Conservation (phyloP, 2,329 filamentous ascomycete genomes). For the Colletotrichum spinosum region DNA sequence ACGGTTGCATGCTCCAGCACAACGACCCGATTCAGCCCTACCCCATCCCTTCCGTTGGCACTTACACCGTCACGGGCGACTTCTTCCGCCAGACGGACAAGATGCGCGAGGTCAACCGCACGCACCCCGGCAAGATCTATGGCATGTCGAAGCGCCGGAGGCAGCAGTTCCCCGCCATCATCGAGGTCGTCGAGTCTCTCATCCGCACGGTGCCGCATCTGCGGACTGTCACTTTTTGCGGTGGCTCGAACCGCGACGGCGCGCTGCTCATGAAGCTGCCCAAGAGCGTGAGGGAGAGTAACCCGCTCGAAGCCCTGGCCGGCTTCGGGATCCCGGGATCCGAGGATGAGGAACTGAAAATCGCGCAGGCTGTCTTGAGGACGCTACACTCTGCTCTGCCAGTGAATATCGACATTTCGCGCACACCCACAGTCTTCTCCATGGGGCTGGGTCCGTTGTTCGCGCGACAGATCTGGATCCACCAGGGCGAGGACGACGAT, state of each 20-base stretch:
- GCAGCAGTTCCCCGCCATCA: constrained; percentile 85
- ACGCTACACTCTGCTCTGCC: constrained; percentile 58
- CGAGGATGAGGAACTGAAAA: constrained; percentile 41
- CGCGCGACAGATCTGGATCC: constrained; percentile 62
- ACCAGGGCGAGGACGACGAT: constrained; percentile 60
- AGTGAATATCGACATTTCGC: constrained; percentile 46
- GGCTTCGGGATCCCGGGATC: constrained; percentile 21
- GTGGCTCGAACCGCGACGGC: constrained; percentile 89
- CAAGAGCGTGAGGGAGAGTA: constrained; percentile 66
- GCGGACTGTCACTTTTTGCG: constrained; percentile 82
- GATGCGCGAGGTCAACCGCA: constrained; percentile 64
- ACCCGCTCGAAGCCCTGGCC: constrained; percentile 68
- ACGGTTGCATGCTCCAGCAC: constrained; percentile 90
- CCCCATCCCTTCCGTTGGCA: constrained; percentile 85
- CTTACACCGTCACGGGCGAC: constrained; percentile 73
- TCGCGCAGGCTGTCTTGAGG: constrained; percentile 51
- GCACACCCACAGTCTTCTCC: constrained; percentile 55
- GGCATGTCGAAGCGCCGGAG: constrained; percentile 85
- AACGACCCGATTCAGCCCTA: constrained; percentile 80
- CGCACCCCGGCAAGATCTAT: constrained; percentile 70
- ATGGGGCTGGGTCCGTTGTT: constrained; percentile 59
- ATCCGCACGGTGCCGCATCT: constrained; percentile 77
- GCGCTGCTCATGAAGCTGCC: constrained; percentile 80
- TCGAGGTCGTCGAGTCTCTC: constrained; percentile 82
- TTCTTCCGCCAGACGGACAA: constrained; percentile 68